Percentiles rank a stretch among this genome's conserved stretches.
Conservation (phyloP, 768 basidiomycete species). For the Fomitopsis pulvina region DNA sequence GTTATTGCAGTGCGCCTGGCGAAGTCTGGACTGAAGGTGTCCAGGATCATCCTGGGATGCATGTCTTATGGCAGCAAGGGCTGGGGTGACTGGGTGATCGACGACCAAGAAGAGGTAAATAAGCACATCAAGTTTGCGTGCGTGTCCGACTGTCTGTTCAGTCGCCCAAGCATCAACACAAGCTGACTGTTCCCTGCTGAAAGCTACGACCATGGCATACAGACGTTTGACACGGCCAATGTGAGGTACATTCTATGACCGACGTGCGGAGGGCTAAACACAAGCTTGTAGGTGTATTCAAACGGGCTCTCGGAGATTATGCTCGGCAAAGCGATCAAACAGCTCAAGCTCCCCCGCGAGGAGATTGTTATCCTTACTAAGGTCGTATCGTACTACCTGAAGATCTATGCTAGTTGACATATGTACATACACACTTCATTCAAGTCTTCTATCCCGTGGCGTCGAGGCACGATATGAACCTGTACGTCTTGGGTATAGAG, state of each 20-base stretch:
- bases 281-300: constrained; percentile 29
- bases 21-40: constrained; percentile 33
- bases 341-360: constrained; percentile 38
- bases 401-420: not conserved
- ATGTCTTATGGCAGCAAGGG: constrained; percentile 14
- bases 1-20: constrained; percentile 30
- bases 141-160: not conserved
- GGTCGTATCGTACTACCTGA: constrained; percentile 11
- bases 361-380: constrained; percentile 44
- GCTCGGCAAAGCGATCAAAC: constrained; percentile 38
- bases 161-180: not conserved
- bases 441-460: constrained; percentile 15
- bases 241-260: constrained; percentile 2
- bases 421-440: not conserved
- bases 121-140: constrained; percentile 8
- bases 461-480: constrained; percentile 4
- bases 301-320: constrained; percentile 33
- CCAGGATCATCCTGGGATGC: constrained; percentile 26
- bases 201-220: constrained; percentile 30
- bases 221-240: constrained; percentile 28
- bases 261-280: not conserved
- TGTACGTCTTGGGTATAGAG: constrained; percentile 2
- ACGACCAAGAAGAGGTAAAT: constrained; percentile 3
- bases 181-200: not conserved
- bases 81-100: constrained; percentile 29